Base-by-base conservation (phyloP, 1,139 yeast species). In the Geotrichum australiense region DNA sequence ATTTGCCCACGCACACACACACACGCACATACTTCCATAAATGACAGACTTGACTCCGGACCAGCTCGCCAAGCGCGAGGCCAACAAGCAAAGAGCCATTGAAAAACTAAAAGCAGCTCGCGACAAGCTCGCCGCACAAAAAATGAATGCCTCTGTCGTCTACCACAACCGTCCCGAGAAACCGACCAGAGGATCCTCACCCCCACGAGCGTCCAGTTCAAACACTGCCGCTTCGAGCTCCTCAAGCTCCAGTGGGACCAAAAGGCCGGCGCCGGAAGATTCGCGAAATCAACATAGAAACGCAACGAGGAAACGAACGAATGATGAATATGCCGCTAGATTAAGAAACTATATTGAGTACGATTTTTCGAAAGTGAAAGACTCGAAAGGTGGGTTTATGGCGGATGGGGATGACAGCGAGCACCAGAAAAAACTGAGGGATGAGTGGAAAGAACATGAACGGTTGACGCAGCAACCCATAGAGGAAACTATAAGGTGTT, bases 351-450 rank as follows among this genome's bases (percentile, higher is more conserved):
- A 87, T 61, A 89, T 93, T 41, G 98, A 93, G 51, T 93, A 79
- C 62, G 69, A 93, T 61, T 76, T 93, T 52, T 75, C 96, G 3
- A 83, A 89, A 16, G 83, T 93, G 85, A 76, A 76, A 50, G 96
- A 93, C 56, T 68, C 86, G 2, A 74, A 77, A 53, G 97, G 96
- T 53, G 98, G 98, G 12, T 91, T 81, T 57, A 69, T 89, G 37
- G 66, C 65, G 18, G 71, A 70, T 10, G 68, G 71, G 5, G 76
- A 70, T 24, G 65, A 61, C 3, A 55, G 51, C 7, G 59, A 53
- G 12, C 60, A 61, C 47, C 56, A 42, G 8, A 73, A 70, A 8
- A 70, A 71, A 54, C 68, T 80, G 1, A 65, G 85, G 27, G 85
- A 81, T 26, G 86, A 83, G 41, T 85, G 96, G 96, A 76, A 78